Conservation (phyloP, 2,329 filamentous ascomycete genomes). For the Thelonectria discophora region DNA sequence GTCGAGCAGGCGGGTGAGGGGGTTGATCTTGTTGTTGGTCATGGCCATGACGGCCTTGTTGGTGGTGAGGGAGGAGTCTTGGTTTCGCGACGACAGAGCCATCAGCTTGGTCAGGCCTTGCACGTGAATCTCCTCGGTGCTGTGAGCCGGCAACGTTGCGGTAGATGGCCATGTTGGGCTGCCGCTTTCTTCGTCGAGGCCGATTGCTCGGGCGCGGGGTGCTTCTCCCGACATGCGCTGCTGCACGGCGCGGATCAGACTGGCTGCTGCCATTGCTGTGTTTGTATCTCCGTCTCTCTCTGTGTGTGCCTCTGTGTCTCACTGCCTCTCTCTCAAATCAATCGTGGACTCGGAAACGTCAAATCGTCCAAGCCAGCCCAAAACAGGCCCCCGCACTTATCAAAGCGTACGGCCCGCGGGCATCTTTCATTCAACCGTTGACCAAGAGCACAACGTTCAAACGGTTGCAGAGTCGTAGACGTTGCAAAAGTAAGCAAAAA, state of each 20-base stretch:
- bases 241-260: constrained; percentile 13
- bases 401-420: constrained; percentile 4
- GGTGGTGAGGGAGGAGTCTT: no score
- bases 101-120: constrained; percentile 19
- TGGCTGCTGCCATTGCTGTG: constrained; percentile 7
- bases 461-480: no score
- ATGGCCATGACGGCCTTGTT: constrained; percentile 17
- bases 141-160: neutral
- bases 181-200: neutral
- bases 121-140: constrained; percentile 10
- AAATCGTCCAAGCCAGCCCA: neutral
- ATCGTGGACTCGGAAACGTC: no score
- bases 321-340: no score
- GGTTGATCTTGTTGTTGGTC: constrained; percentile 1
- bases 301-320: neutral
- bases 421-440: constrained; percentile 1
- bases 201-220: neutral
- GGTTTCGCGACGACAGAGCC: no score
- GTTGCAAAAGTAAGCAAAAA: no score
- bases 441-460: no score
- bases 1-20: constrained; percentile 40
- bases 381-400: constrained; percentile 1
- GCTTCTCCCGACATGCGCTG: constrained; percentile 8
- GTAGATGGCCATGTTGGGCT: neutral
- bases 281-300: neutral